Conservation (phyloP, 108 stramenopile species). For the Skeletonema tropicum region DNA sequence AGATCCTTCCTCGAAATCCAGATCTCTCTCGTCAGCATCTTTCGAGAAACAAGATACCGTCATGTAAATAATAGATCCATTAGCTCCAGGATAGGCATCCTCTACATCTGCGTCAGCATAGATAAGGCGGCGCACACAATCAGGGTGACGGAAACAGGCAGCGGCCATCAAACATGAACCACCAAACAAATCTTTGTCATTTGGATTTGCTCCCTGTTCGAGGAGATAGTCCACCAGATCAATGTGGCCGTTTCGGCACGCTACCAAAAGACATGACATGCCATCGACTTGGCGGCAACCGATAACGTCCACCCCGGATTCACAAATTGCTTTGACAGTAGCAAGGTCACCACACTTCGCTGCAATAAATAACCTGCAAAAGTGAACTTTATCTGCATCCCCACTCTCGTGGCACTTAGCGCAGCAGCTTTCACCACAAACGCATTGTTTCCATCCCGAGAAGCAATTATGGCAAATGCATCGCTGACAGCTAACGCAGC, state of each 20-base stretch:
- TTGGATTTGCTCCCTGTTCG: neutral
- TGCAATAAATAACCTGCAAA: neutral
- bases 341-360: neutral
- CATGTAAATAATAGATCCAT: neutral
- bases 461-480: too few species aligned
- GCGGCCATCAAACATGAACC: conserved; percentile 9
- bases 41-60: neutral
- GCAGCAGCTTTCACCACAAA: too few species aligned
- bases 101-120: neutral
- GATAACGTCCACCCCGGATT: neutral
- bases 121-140: conserved; percentile 6
- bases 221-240: conserved; percentile 1
- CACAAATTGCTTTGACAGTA: neutral
- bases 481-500: too few species aligned
- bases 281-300: neutral
- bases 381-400: too few species aligned
- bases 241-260: neutral
- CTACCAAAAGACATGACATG: neutral
- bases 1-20: neutral
- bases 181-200: too few species aligned
- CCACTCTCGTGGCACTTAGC: too few species aligned
- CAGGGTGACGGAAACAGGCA: neutral
- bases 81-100: neutral
- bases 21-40: neutral
- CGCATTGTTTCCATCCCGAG: too few species aligned